Conservation (phyloP, 345 rosid genomes). For the Zanthoxylum bungeanum region DNA sequence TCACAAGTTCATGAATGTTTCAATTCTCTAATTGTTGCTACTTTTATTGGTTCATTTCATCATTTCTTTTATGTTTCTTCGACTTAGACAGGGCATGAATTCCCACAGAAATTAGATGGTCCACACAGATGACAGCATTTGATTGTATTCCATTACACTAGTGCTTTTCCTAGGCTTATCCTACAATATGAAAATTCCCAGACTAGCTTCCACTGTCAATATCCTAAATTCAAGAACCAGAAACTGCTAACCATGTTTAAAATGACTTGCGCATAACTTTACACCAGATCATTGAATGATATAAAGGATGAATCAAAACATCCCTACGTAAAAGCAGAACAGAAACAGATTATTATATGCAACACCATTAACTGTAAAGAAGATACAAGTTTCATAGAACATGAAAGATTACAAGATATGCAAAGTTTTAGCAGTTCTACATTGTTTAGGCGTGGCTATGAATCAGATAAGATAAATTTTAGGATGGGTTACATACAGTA, state of each 20-base stretch:
- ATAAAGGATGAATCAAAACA: too few relatives aligned
- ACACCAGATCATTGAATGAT: neutral
- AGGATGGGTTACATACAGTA: neutral
- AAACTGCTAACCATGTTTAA: neutral
- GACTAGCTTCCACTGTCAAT: neutral
- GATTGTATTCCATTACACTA: neutral
- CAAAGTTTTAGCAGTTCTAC: neutral
- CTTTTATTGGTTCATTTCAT: neutral
- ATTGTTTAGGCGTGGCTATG: neutral
- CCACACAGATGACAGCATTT: slow-evolving; percentile 19
- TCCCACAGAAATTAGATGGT: slow-evolving; percentile 2
- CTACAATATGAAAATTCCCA: neutral
- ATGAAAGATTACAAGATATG: neutral
- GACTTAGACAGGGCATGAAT: neutral
- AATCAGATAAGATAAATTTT: neutral
- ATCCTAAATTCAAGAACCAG: neutral
- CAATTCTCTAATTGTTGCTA: neutral
- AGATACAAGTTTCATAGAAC: neutral
- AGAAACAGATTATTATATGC: neutral
- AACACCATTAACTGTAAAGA: neutral
- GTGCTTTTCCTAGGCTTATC: neutral
- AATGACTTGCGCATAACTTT: neutral
- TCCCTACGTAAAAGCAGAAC: neutral
- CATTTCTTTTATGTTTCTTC: neutral
- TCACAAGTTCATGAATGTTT: slow-evolving; percentile 8